These are phyloP conservation scores for Panellus pusillus DNA, from an alignment of 768 basidiomycete genomes.

Conservation along the genomic window DNA sequence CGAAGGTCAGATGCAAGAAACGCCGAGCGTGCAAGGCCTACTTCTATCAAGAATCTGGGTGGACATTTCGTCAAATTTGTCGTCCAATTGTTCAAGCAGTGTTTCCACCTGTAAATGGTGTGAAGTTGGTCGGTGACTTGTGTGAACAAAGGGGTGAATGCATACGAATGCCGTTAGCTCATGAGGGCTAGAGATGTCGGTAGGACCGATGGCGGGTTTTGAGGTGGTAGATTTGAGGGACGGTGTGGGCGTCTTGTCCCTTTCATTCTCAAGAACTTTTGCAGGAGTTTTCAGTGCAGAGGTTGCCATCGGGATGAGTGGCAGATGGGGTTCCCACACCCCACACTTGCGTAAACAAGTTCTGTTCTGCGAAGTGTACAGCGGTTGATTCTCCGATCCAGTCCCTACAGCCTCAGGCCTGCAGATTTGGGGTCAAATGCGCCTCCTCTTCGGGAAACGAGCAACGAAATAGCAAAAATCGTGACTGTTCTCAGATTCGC, in stretches of 20 bases:
- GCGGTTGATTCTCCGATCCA: too few species aligned
- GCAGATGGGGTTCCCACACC: neutral
- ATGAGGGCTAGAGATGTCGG: constrained; percentile 88
- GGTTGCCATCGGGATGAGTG: constrained; percentile 36
- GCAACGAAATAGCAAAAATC: too few species aligned
- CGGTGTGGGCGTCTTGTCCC: constrained; percentile 55
- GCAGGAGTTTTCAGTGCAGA: constrained; percentile 68
- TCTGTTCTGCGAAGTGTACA: too few species aligned
- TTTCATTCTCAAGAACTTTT: constrained; percentile 41
- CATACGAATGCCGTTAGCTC: constrained; percentile 89
- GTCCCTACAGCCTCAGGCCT: too few species aligned
- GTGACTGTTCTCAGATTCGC: too few species aligned
- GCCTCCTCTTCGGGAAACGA: too few species aligned
- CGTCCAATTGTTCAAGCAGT: constrained; percentile 83
- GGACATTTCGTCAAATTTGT: constrained; percentile 93
- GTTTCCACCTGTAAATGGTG: constrained; percentile 71
- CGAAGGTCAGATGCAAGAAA: constrained; percentile 9
- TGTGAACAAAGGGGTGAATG: constrained; percentile 1
- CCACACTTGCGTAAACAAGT: too few species aligned
- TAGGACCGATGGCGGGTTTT: constrained; percentile 41
- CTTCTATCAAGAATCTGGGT: constrained; percentile 83
- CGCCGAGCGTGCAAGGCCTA: constrained; percentile 37
- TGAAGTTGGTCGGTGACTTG: neutral
- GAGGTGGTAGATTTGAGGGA: constrained; percentile 37
- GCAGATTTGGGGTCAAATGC: too few species aligned